Conservation (phyloP, 805 yeast species). For the Starmerella kuoi region DNA sequence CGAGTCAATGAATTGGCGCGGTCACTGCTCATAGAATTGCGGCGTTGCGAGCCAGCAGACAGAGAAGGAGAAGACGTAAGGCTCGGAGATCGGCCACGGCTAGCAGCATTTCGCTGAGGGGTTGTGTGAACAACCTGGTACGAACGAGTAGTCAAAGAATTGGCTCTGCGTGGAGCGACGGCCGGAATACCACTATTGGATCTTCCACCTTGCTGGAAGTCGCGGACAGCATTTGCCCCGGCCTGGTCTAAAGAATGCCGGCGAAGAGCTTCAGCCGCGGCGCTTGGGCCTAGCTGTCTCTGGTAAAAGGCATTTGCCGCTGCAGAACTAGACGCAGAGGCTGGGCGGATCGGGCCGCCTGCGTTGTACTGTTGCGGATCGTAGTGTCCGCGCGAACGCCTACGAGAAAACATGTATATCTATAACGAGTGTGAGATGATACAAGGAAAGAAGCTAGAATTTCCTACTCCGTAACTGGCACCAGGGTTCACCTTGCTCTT, state of each 20-base stretch:
- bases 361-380: constrained; percentile 25
- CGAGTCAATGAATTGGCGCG: constrained; percentile 25
- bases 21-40: constrained; percentile 15
- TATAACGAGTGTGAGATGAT: too few relatives aligned
- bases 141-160: constrained; percentile 19
- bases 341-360: constrained; percentile 25
- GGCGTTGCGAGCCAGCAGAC: constrained; percentile 5
- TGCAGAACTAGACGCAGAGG: constrained; percentile 44
- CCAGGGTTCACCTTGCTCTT: too few relatives aligned
- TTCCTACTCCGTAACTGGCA: too few relatives aligned
- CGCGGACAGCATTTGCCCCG: constrained; percentile 21
- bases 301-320: constrained; percentile 38
- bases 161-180: constrained; percentile 16
- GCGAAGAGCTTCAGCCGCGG: constrained; percentile 31
- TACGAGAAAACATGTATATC: constrained; percentile 19
- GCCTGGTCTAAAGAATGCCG: constrained; percentile 26
- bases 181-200: background rate
- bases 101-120: background rate
- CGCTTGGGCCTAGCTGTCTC: constrained; percentile 22
- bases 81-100: constrained; percentile 4
- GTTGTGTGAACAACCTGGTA: constrained; percentile 9
- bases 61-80: background rate
- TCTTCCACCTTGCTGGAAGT: constrained; percentile 11
- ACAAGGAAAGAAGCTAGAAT: too few relatives aligned
- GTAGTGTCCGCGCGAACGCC: constrained; percentile 23